Conservation (phyloP, 306 rosid species). For the Castanea crenata region DNA sequence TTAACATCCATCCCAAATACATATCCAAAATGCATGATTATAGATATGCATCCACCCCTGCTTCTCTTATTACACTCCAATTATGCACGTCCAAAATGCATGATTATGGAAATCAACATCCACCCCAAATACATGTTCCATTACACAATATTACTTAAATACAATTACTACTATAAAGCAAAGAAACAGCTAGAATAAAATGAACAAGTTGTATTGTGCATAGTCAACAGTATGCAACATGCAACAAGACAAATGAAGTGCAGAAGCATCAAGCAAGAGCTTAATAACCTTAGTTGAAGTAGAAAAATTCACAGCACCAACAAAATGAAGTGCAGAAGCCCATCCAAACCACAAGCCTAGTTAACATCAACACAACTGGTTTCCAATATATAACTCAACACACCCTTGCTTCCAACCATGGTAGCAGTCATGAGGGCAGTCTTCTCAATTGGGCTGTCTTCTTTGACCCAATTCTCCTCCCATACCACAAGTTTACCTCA, state of each 20-base stretch:
- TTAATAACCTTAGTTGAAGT: conserved; percentile 47
- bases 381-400: conserved; percentile 48
- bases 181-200: not conserved
- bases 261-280: conserved; percentile 62
- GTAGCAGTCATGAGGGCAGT: conserved; percentile 78
- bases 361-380: conserved; percentile 13
- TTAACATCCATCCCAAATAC: too few relatives aligned
- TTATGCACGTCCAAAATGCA: too few relatives aligned
- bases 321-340: conserved; percentile 39
- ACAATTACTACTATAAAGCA: too few relatives aligned
- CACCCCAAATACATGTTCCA: too few relatives aligned
- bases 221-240: too few relatives aligned
- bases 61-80: too few relatives aligned
- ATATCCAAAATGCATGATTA: too few relatives aligned
- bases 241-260: conserved; percentile 6
- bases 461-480: conserved; percentile 47
- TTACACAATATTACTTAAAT: too few relatives aligned
- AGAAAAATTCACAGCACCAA: conserved; percentile 54
- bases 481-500: conserved; percentile 68
- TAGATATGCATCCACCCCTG: too few relatives aligned
- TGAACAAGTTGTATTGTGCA: not conserved
- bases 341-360: too few relatives aligned
- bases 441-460: too few relatives aligned
- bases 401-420: conserved; percentile 64
- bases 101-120: too few relatives aligned